Evolutionary conservation across 257 asterid species (phyloP).

Genomic region (Coffea eugenioides): DNA sequence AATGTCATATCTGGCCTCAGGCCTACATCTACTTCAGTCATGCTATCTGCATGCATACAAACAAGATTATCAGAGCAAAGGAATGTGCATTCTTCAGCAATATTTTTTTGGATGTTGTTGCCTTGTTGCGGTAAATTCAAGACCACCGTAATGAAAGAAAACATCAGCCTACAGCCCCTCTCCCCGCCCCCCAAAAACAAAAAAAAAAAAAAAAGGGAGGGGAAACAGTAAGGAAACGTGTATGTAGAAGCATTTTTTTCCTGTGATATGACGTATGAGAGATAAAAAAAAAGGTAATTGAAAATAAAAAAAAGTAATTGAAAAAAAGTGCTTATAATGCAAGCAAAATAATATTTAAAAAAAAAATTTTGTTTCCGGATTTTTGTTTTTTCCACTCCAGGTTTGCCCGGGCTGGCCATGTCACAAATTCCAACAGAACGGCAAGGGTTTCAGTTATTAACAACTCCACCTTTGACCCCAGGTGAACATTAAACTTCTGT

Average conservation of each 20-base stretch:
- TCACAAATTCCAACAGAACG: not conserved
- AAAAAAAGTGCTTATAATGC: too few relatives aligned
- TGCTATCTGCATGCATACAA: slow-evolving; percentile 47
- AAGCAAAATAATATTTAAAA: too few relatives aligned
- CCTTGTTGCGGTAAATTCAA: not conserved
- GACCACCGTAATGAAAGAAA: not conserved
- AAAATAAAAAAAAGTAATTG: too few relatives aligned
- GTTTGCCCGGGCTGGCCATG: not conserved
- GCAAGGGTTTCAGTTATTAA: not conserved
- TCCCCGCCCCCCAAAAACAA: too few relatives aligned
- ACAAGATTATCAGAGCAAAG: not conserved
- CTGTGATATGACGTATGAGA: too few relatives aligned
- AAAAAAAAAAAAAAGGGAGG: not conserved
- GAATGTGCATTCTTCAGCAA: not conserved
- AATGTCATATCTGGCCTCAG: slow-evolving; percentile 55
- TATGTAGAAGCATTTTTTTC: too few relatives aligned
- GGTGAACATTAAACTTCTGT: not conserved
- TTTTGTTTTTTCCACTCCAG: not conserved
- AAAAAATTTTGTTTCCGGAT: too few relatives aligned
- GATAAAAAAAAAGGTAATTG: too few relatives aligned
- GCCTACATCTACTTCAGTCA: slow-evolving; percentile 61
- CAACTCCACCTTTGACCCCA: not conserved
- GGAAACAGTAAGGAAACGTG: not conserved
- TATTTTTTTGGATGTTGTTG: not conserved
- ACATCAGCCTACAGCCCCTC: not conserved